These are phyloP conservation scores for Lodderomyces elongisporus DNA, from an alignment of 1,139 yeast genomes.

Conservation along the genomic window DNA sequence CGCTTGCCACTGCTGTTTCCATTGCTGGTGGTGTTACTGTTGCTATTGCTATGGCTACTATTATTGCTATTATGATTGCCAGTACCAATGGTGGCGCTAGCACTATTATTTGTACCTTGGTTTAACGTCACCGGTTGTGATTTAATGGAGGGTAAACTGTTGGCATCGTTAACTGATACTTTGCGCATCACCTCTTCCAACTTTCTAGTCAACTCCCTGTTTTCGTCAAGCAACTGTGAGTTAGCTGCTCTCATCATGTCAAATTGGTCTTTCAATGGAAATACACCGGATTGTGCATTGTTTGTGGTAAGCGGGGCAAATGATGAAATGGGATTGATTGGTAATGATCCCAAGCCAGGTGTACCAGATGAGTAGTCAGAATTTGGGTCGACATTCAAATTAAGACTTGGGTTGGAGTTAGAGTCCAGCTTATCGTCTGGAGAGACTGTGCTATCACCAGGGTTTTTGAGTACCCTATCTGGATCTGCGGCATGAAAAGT, in stretches of 20 bases:
- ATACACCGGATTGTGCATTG: conserved; percentile 1
- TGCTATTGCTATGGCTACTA: background rate
- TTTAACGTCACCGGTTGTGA: background rate
- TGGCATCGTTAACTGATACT: conserved; percentile 4
- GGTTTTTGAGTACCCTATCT: background rate
- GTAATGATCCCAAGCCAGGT: background rate
- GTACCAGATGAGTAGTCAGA: background rate
- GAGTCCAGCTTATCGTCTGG: conserved; percentile 1
- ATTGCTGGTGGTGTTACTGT: too few species aligned
- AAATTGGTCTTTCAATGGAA: conserved; percentile 7
- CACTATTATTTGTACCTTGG: too few species aligned
- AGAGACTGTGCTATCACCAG: background rate
- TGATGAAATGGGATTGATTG: background rate
- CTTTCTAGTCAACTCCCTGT: conserved; percentile 7
- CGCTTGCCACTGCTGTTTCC: conserved; percentile 6
- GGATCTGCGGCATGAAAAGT: conserved; percentile 3
- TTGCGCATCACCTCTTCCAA: conserved; percentile 8
- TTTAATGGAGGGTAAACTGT: background rate
- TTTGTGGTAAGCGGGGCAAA: background rate
- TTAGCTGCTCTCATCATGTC: conserved; percentile 11
- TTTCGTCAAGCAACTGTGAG: conserved; percentile 10
- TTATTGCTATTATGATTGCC: too few species aligned
- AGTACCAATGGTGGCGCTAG: too few species aligned
- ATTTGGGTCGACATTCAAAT: background rate
- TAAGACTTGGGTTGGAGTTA: background rate